A percentile compares a stretch with the other conserved stretches of the same genome.
Conservation (phyloP, 495 filamentous ascomycete genomes). For the Viridothelium virens region DNA sequence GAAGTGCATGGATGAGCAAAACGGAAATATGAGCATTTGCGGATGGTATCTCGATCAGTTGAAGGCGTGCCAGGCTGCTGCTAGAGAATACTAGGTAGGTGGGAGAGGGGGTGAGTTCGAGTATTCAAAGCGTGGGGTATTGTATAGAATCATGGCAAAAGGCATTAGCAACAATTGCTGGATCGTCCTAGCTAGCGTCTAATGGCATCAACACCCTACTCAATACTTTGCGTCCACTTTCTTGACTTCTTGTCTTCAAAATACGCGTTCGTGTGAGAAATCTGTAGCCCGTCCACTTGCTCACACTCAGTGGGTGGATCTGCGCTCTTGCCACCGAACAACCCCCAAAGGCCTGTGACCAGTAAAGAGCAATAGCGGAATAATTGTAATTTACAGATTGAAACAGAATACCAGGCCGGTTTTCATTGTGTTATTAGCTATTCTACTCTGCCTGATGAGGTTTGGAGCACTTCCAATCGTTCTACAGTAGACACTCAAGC, state of each 20-base stretch:
- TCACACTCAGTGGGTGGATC: no score
- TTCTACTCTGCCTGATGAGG: no score
- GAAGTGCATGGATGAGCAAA: slow-evolving; percentile 88
- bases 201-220: not conserved
- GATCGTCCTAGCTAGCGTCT: not conserved
- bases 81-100: slow-evolving; percentile 64
- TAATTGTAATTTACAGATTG: no score
- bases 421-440: no score
- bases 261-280: not conserved
- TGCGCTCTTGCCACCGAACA: no score
- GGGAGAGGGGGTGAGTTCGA: not conserved
- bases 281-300: no score
- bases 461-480: no score
- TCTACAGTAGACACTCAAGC: no score
- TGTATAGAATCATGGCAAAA: no score
- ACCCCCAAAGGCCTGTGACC: no score
- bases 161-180: not conserved
- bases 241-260: not conserved
- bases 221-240: not conserved
- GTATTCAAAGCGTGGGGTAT: not conserved
- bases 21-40: slow-evolving; percentile 90
- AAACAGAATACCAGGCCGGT: no score
- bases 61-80: slow-evolving; percentile 90
- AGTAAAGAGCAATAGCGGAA: no score
- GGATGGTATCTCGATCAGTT: slow-evolving; percentile 97